A percentile compares a stretch with the other conserved stretches of the same genome.
phyloP scores from a whole-genome alignment of 768 basidiomycete species.

The Serendipita vermifera region DNA sequence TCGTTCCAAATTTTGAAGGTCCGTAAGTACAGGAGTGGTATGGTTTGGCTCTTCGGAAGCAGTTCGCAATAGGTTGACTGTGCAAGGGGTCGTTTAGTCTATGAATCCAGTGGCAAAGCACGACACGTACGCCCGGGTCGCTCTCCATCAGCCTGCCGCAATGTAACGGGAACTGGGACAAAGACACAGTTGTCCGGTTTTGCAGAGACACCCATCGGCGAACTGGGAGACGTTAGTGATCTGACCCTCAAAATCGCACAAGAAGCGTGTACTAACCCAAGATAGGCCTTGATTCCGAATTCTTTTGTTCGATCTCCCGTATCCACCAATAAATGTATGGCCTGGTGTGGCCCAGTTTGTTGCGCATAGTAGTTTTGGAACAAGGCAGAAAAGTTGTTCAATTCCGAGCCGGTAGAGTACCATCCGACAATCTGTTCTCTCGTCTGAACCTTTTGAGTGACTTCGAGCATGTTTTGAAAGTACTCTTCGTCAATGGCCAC shows the following conservation, averaged over 20 bases:
- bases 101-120: too few species aligned
- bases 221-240: constrained; percentile 31
- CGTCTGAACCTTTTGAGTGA: constrained; percentile 71
- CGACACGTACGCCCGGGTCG: constrained; percentile 71
- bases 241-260: constrained; percentile 9
- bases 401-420: constrained; percentile 84
- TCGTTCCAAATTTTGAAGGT: constrained; percentile 65
- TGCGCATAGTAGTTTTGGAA: constrained; percentile 96
- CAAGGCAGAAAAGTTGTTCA: constrained; percentile 90
- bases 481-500: constrained; percentile 96
- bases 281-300: constrained; percentile 74
- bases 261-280: constrained; percentile 42
- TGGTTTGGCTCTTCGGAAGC: constrained; percentile 17
- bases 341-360: constrained; percentile 78
- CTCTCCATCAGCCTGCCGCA: constrained; percentile 73
- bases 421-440: constrained; percentile 91
- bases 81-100: too few species aligned
- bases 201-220: constrained; percentile 75
- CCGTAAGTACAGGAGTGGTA: constrained; percentile 30
- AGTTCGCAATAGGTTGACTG: constrained; percentile 60
- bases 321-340: constrained; percentile 83
- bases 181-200: constrained; percentile 95
- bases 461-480: constrained; percentile 83
- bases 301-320: constrained; percentile 56
- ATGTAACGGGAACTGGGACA: constrained; percentile 76